Percentiles rank a stretch among this genome's conserved stretches.
These are phyloP conservation scores for Fusarium chaquense DNA, from an alignment of 2,329 filamentous ascomycete genomes.

Conservation along the genomic window DNA sequence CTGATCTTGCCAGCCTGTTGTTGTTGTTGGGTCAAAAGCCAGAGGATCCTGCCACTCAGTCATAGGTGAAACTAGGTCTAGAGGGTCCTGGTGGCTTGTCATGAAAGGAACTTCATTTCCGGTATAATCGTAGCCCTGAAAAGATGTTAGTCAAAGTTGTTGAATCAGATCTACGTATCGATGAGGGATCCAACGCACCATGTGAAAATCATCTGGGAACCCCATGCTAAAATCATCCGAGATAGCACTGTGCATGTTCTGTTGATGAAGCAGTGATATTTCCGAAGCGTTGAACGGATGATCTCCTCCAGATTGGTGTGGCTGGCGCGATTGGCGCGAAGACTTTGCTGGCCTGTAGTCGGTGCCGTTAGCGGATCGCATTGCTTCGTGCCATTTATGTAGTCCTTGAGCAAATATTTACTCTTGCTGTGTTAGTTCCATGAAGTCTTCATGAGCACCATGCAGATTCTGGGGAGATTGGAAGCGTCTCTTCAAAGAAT, in stretches of 20 bases:
- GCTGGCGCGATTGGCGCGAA: background rate
- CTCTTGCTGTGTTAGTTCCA: too few species aligned
- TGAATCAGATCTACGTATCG: background rate
- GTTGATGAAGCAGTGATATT: background rate
- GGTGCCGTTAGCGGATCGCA: background rate
- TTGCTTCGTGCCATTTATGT: background rate
- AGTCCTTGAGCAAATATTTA: too few species aligned
- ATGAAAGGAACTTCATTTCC: background rate
- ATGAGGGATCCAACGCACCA: background rate
- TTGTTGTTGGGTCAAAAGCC: background rate
- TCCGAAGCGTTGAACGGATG: background rate
- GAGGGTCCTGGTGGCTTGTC: background rate
- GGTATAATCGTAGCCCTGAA: background rate
- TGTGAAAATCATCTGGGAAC: background rate
- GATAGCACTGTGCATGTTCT: background rate
- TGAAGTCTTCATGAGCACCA: too few species aligned
- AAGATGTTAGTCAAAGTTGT: background rate
- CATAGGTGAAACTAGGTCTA: background rate
- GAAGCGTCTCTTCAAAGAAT: background rate
- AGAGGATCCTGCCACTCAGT: background rate
- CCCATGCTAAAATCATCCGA: background rate
- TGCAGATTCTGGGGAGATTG: background rate
- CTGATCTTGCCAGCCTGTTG: background rate
- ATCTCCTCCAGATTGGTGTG: background rate
- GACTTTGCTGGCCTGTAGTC: background rate